A percentile compares a stretch with the other conserved stretches of the same genome.
Conservation (phyloP, 2,329 filamentous ascomycete genomes). For the Penicillium frequentans region DNA sequence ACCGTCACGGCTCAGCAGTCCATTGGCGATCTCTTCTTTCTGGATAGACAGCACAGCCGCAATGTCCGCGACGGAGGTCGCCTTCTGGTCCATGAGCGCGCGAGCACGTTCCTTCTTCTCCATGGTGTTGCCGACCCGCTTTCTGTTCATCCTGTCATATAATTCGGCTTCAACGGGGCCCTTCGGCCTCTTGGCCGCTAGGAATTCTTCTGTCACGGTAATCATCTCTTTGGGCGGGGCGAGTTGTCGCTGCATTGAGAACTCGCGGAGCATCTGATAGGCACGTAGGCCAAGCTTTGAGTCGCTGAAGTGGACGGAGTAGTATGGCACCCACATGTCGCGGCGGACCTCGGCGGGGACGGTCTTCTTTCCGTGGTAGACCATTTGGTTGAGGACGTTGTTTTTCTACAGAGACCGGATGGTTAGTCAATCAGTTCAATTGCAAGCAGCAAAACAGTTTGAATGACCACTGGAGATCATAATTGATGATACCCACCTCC, state of each 20-base stretch:
- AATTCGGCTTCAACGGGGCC: constrained; percentile 41
- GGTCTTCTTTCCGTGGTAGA: constrained; percentile 65
- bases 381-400: constrained; percentile 56
- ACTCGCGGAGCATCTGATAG: constrained; percentile 61
- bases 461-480: not conserved
- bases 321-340: constrained; percentile 64
- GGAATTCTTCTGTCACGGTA: constrained; percentile 45
- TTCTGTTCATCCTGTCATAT: constrained; percentile 40
- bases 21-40: constrained; percentile 36
- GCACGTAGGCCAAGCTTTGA: constrained; percentile 53
- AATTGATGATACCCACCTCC: constrained; percentile 44
- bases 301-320: constrained; percentile 56
- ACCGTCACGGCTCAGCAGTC: constrained; percentile 26
- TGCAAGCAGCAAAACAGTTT: not conserved
- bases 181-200: constrained; percentile 39
- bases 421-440: constrained; percentile 7
- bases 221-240: constrained; percentile 48
- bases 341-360: constrained; percentile 58
- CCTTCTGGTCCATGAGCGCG: constrained; percentile 63
- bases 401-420: constrained; percentile 42
- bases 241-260: constrained; percentile 59
- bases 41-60: constrained; percentile 57
- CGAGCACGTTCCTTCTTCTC: constrained; percentile 52
- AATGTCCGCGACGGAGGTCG: constrained; percentile 62
- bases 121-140: constrained; percentile 46